A percentile compares a stretch with the other conserved stretches of the same genome.
These are phyloP conservation scores for Mallotus japonicus DNA, from an alignment of 441 rosid species.

Conservation along the genomic window DNA sequence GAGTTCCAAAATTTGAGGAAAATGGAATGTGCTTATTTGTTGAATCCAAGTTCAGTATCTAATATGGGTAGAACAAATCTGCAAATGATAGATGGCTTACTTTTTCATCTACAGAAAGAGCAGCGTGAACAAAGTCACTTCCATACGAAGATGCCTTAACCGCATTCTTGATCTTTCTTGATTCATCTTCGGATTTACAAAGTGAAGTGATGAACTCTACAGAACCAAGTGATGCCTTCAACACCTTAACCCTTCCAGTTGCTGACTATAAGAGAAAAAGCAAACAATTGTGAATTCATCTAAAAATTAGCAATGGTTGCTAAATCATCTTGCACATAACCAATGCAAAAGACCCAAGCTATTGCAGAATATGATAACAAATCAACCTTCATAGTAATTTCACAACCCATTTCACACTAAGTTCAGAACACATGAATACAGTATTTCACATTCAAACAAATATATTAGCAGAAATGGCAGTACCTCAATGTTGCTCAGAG, in stretches of 20 bases:
- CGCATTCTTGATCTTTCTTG: constrained; percentile 68
- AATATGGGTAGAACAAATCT: neutral
- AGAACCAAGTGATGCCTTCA: constrained; percentile 87
- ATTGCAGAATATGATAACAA: neutral
- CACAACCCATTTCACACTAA: neutral
- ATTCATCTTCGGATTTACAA: constrained; percentile 65
- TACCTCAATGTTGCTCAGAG: constrained; percentile 73
- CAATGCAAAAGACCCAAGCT: neutral
- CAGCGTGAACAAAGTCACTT: constrained; percentile 81
- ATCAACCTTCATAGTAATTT: neutral
- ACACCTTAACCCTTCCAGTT: constrained; percentile 42
- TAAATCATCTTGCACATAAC: constrained; percentile 1
- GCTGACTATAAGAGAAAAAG: constrained; percentile 51
- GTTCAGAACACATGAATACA: neutral
- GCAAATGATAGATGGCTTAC: constrained; percentile 30
- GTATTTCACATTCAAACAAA: neutral
- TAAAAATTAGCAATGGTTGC: neutral
- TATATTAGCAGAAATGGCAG: constrained; percentile 15
- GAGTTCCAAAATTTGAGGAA: no score
- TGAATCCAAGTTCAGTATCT: no score
- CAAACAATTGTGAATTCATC: neutral
- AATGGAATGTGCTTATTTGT: neutral
- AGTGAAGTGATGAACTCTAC: constrained; percentile 79
- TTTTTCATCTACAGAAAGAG: constrained; percentile 79
- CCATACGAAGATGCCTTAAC: constrained; percentile 74